Evolutionary conservation across 179 eudicot species (phyloP).

Genomic region (Spergularia azorica): DNA sequence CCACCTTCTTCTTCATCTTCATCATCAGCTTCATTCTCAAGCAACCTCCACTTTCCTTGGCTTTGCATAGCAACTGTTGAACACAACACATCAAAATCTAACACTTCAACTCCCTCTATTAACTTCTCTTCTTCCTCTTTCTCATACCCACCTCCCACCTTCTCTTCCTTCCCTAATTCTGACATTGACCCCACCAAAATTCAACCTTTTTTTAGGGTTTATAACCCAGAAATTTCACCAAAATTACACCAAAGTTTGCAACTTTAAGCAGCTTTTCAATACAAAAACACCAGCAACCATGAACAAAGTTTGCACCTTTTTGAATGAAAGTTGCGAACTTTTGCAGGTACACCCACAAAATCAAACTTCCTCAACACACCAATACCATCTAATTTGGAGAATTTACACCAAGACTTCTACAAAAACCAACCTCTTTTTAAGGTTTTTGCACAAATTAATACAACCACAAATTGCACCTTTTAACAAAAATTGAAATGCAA

Average conservation of each 20-base stretch:
- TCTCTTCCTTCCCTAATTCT: constrained; percentile 38
- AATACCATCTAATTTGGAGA: neutral
- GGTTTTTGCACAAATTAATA: neutral
- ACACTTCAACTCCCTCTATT: constrained; percentile 49
- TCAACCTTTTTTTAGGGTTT: constrained; percentile 15
- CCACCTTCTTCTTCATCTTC: constrained; percentile 21
- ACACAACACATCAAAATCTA: constrained; percentile 86
- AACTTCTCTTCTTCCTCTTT: constrained; percentile 50
- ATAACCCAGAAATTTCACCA: neutral
- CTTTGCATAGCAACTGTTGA: constrained; percentile 84
- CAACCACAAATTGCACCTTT: constrained; percentile 20
- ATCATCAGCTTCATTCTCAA: constrained; percentile 36
- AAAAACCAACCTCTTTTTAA: constrained; percentile 1
- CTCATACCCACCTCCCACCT: constrained; percentile 25
- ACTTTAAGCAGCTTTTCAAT: neutral
- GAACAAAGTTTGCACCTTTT: too few relatives aligned
- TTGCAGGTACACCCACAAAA: neutral
- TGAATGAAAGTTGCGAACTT: constrained; percentile 8
- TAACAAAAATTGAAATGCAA: constrained; percentile 17
- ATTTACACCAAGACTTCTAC: neutral
- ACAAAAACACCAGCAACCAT: too few relatives aligned
- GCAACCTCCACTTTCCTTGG: constrained; percentile 67
- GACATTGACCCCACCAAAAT: constrained; percentile 32
- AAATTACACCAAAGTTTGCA: constrained; percentile 2
- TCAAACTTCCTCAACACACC: neutral